Conservation (phyloP, 306 rosid species). For the Sesbania bispinosa region DNA sequence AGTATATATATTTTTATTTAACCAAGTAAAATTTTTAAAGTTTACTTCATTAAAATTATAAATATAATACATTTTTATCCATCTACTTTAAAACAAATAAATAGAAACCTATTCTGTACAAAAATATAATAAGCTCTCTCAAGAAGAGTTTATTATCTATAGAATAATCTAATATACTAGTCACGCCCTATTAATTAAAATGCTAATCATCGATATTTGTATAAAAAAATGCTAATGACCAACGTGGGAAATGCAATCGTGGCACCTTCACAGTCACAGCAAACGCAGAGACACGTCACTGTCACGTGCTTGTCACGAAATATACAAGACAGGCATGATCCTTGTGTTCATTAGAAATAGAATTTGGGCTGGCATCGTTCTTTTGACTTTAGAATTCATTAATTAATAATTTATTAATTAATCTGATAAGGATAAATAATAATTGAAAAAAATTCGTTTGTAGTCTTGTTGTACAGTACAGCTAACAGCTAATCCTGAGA, state of each 20-base stretch:
- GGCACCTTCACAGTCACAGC: not conserved
- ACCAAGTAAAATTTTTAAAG: no score
- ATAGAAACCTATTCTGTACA: no score
- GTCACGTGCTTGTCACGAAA: not conserved
- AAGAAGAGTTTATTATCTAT: no score
- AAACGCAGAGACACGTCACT: not conserved
- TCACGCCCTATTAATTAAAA: no score
- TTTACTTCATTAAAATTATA: no score
- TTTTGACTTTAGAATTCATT: slow-evolving; percentile 22
- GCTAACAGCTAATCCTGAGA: slow-evolving; percentile 24
- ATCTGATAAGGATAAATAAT: not conserved
- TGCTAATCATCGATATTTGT: not conserved
- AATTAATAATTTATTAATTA: not conserved
- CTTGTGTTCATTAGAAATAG: not conserved
- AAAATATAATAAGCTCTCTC: no score
- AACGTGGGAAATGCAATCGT: not conserved
- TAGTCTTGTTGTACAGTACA: no score
- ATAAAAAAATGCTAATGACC: no score
- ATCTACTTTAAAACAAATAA: no score
- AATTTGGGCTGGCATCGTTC: not conserved
- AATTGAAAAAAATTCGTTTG: not conserved
- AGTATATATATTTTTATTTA: no score
- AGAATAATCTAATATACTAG: no score
- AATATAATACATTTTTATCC: no score
- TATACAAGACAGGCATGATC: not conserved